A percentile compares a stretch with the other conserved stretches of the same genome.
Conservation (phyloP, 2,329 filamentous ascomycete genomes). For the Escovopsis sp. region DNA sequence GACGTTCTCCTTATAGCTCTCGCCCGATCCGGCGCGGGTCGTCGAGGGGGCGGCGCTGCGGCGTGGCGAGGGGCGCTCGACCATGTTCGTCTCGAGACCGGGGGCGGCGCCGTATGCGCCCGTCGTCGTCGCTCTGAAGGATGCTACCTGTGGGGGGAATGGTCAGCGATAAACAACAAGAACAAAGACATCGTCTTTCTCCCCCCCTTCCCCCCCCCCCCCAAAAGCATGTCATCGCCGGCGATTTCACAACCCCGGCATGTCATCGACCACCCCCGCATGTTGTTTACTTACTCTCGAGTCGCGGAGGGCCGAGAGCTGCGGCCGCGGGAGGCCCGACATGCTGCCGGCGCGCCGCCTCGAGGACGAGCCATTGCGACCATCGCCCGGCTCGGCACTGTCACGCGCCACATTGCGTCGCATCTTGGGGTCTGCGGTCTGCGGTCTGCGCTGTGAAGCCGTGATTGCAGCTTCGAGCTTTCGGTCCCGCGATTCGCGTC, state of each 20-base stretch:
- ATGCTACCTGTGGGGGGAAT: slow-evolving; percentile 21
- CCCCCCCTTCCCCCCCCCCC: too few relatives aligned
- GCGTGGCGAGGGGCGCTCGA: slow-evolving; percentile 23
- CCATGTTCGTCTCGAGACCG: slow-evolving; percentile 29
- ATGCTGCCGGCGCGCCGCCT: slow-evolving; percentile 21
- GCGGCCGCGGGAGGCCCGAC: slow-evolving; percentile 22
- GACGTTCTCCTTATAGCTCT: slow-evolving; percentile 46
- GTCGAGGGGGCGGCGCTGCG: slow-evolving; percentile 27
- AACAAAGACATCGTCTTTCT: too few relatives aligned
- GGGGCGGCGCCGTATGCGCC: slow-evolving; percentile 42
- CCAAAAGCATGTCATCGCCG: too few relatives aligned
- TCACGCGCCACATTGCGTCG: slow-evolving; percentile 19
- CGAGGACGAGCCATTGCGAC: slow-evolving; percentile 16
- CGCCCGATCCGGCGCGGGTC: slow-evolving; percentile 33
- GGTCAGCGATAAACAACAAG: background rate
- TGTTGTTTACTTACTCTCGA: slow-evolving; percentile 24
- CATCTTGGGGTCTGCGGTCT: slow-evolving; percentile 13
- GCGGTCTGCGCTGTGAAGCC: background rate
- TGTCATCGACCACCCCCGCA: too few relatives aligned
- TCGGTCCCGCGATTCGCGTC: background rate
- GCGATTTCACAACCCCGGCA: too few relatives aligned
- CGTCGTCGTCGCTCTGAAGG: slow-evolving; percentile 36
- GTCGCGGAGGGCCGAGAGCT: slow-evolving; percentile 20
- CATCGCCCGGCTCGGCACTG: slow-evolving; percentile 16
- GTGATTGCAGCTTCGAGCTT: background rate